A percentile compares a stretch with the other conserved stretches of the same genome.
phyloP scores from a whole-genome alignment of 768 basidiomycete species.

The Lactifluus piperatus region DNA sequence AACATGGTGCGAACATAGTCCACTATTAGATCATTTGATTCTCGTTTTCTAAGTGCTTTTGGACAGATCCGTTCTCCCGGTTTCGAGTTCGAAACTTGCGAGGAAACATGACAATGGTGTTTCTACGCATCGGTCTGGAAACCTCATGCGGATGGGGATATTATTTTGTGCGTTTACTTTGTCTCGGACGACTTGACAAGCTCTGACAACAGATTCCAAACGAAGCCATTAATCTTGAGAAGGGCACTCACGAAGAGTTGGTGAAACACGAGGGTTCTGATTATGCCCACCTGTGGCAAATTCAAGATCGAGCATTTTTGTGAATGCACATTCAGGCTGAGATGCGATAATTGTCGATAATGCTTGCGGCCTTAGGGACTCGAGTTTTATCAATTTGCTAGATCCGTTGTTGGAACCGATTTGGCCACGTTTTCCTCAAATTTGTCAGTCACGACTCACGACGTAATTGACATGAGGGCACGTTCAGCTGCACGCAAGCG shows the following conservation, averaged over 20 bases:
- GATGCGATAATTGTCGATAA: too few species aligned
- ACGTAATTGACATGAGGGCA: too few species aligned
- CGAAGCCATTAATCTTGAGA: slow-evolving; percentile 48
- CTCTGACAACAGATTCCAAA: slow-evolving; percentile 47
- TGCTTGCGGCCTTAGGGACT: too few species aligned
- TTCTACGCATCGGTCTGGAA: slow-evolving; percentile 69
- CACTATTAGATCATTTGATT: background rate
- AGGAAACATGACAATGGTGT: slow-evolving; percentile 76
- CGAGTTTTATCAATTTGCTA: too few species aligned
- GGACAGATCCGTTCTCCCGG: slow-evolving; percentile 57
- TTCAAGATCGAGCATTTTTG: slow-evolving; percentile 63
- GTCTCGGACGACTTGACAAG: background rate
- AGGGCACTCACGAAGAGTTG: slow-evolving; percentile 57
- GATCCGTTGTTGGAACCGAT: too few species aligned
- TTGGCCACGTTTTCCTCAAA: too few species aligned
- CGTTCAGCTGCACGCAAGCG: too few species aligned
- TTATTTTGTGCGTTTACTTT: slow-evolving; percentile 7
- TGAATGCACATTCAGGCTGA: too few species aligned
- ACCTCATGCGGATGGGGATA: slow-evolving; percentile 48
- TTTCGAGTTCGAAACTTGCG: slow-evolving; percentile 54
- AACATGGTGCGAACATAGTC: slow-evolving; percentile 28
- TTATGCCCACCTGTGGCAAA: slow-evolving; percentile 64
- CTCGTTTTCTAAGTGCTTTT: slow-evolving; percentile 13
- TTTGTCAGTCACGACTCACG: too few species aligned
- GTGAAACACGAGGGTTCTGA: slow-evolving; percentile 44